Conservation (phyloP, 306 rosid species). For the Cotoneaster glaucophyllus region DNA sequence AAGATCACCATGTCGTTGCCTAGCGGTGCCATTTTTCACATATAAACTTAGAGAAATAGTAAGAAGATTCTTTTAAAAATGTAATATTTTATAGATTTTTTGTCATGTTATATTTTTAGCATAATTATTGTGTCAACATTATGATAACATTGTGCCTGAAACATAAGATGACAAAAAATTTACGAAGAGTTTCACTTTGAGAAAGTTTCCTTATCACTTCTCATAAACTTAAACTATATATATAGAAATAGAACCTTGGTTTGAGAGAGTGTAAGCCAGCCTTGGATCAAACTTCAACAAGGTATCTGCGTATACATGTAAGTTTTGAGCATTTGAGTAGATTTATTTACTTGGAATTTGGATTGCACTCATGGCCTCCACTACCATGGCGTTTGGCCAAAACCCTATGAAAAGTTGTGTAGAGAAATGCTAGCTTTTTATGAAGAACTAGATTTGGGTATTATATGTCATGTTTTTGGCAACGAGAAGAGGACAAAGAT, state of each 20-base stretch:
- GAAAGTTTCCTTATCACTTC: no score
- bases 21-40: background rate
- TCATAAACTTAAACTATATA: background rate
- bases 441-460: conserved; percentile 35
- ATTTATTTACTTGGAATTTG: conserved; percentile 25
- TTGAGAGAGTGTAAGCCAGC: background rate
- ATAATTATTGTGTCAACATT: no score
- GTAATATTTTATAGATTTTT: fast-evolving
- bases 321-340: background rate
- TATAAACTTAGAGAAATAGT: no score
- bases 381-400: conserved; percentile 26
- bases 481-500: conserved; percentile 30
- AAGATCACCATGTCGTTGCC: background rate
- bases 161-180: no score
- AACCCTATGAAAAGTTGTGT: conserved; percentile 5
- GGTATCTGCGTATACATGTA: background rate
- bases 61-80: no score
- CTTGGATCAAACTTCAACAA: conserved; percentile 24
- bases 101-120: no score
- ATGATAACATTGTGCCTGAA: no score
- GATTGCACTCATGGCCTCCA: conserved; percentile 49
- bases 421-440: background rate
- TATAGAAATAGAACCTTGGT: background rate
- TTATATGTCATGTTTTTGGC: conserved; percentile 32
- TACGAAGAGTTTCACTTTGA: no score